Evolutionary conservation across 257 asterid species (phyloP), one percentile per base, ranked within the genome.

Genomic region (Capsicum pubescens): DNA sequence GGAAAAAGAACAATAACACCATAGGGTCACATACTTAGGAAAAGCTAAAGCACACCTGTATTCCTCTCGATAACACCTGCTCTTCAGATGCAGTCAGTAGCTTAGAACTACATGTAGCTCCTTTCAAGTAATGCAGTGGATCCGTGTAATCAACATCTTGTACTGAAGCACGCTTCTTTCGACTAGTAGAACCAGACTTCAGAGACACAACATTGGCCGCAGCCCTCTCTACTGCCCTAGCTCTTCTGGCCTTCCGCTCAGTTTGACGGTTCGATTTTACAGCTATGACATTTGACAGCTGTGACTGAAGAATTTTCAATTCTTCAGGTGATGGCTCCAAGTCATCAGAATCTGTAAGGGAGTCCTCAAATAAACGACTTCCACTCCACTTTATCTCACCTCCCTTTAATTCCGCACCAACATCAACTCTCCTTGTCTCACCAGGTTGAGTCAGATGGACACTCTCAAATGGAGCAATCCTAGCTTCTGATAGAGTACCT

Each of bases 21-120:
- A 13, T 21, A 56, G 14, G 81, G n/a, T 54, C 63, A 21, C 21
- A 76, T 76, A 52, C 21, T 26, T 76, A 13, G 81, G 9, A 52
- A 83, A 44, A 79, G 82, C 70, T 57, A 32, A 70, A 61, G 81
- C 85, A 93, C 98, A 94, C 99, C 98, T 96, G 98, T 80, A 94
- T 93, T 88, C 98, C 98, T 84, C 68, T 88, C 21, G 99, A 94
- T 84, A 96, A 88, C 87, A 85, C 85, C 70, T 89, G 95, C 87
- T 96, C 99, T 90, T 96, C 99, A 17, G 98, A 86, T 76, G 93
- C 90, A 77, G 98, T 91, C 35, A 94, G 97, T 36, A 96, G 97
- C 94, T 87, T 91, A 39, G 94, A 91, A 79, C 88, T 69, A 87
- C 89, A 88, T 44, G 99, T 87, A 36, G 95, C 90, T 84, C 93